Conservation (phyloP, 495 filamentous ascomycete genomes). For the Aspergillus indologenus region DNA sequence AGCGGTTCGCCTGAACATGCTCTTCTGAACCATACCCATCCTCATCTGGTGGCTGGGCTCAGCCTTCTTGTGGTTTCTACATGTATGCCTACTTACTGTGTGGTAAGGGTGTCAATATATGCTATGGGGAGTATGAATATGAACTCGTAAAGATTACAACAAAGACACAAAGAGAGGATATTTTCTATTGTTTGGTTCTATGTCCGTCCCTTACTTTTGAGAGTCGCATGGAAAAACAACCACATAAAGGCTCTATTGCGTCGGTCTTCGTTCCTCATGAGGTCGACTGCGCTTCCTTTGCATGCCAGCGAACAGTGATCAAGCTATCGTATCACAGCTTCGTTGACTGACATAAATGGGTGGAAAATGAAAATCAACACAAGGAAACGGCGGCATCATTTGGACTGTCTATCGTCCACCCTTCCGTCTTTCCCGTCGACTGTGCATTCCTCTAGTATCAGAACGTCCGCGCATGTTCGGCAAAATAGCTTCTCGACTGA, state of each 20-base stretch:
- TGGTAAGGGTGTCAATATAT: neutral
- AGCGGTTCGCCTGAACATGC: neutral
- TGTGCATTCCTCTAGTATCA: neutral
- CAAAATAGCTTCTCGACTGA: neutral
- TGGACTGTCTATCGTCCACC: neutral
- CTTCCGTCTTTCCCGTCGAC: neutral
- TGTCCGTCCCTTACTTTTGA: neutral
- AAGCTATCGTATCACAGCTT: slow-evolving; percentile 21
- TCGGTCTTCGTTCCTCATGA: neutral
- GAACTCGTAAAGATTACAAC: neutral
- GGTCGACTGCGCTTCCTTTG: neutral
- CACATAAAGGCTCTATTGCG: neutral
- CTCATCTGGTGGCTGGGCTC: too few relatives aligned
- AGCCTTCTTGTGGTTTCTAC: too few relatives aligned
- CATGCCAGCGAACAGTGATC: slow-evolving; percentile 6
- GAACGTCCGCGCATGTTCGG: neutral
- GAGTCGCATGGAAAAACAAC: neutral
- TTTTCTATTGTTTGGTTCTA: neutral
- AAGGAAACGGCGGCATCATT: neutral
- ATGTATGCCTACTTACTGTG: too few relatives aligned
- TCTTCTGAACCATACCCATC: neutral
- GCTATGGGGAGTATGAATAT: neutral
- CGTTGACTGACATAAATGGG: slow-evolving; percentile 15
- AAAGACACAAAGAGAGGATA: neutral
- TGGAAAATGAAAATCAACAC: neutral